phyloP scores from a whole-genome alignment of 805 yeast genomes.

The Debaryomyces maramus region DNA sequence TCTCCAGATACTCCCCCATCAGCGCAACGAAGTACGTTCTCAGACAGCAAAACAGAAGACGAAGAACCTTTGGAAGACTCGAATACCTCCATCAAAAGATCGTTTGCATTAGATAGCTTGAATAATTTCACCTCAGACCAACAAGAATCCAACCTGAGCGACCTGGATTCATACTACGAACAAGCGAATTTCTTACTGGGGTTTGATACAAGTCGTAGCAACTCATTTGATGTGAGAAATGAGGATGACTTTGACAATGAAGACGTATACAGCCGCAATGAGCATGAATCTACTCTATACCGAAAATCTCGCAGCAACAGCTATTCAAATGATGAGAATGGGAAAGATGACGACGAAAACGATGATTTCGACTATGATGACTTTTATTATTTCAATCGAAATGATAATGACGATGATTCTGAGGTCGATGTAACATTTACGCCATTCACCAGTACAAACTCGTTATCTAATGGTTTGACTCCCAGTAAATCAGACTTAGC shows the following conservation, averaged over 20 bases:
- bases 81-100: conserved; percentile 27
- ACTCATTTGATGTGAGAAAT: neutral
- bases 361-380: conserved; percentile 23
- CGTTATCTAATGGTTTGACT: conserved; percentile 18
- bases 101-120: conserved; percentile 37
- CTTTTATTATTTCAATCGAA: conserved; percentile 19
- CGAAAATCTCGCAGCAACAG: too few species aligned
- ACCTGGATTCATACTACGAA: conserved; percentile 12
- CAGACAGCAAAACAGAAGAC: neutral
- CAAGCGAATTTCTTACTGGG: neutral
- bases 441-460: conserved; percentile 39
- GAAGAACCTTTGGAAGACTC: conserved; percentile 5
- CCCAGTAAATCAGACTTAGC: conserved; percentile 42
- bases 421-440: conserved; percentile 20
- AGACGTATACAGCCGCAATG: neutral
- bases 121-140: conserved; percentile 41
- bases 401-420: conserved; percentile 14
- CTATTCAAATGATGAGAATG: conserved; percentile 3
- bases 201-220: neutral
- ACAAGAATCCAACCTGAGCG: conserved; percentile 25
- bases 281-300: neutral
- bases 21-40: neutral
- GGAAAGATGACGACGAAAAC: conserved; percentile 9
- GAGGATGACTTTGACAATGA: neutral
- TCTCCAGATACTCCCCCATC: conserved; percentile 39